Evolutionary conservation across 2,329 filamentous ascomycete species (phyloP), one percentile per base, ranked within the genome.

Genomic region (Diaporthe vaccinii): DNA sequence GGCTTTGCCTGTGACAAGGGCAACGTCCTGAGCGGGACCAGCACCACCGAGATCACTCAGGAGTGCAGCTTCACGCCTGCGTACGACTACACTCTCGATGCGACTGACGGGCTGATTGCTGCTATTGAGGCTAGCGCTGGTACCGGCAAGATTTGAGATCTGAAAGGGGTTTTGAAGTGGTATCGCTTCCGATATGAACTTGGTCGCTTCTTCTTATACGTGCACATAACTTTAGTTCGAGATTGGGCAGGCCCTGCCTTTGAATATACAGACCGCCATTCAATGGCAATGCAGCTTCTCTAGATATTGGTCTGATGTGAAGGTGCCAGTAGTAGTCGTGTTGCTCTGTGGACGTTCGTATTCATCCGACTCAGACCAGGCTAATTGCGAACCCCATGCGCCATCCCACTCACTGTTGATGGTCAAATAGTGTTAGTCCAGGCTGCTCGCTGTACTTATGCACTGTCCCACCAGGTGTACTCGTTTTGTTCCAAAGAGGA

Each of bases 11-110:
- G 69, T 20, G 67, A 74, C 22, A 46, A 57, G 31, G 73, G 73
- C 67, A 74, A 74, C 49, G 73, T 72, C 67, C 34, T 74, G 10
- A 70, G 67, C 44, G 73, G 73, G 4, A 67, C 12, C 17, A 74
- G 39, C 53, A 74, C 65, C 15, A 2, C 7, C 8, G 34, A 69
- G 49, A 69, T 69, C 65, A 69, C 49, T 1, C 65, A 69, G 65
- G n/a, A 69, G 34, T 69, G 65, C 49, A 69, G 49, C 34, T 69
- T 55, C 34, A 25, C 25, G 65, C 65, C 65, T 1, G 34, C 1
- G 1, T 69, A 69, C 22, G 5, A 39, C 14, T 69, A 69, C 34
- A 55, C 49, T 2, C 65, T 69, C 2, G 65, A 69, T 4, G 49
- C 12, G 1, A 55, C 65, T 6, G 65, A 55, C 5, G 65, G 15